Evolutionary conservation across 2,329 filamentous ascomycete genomes (phyloP), one percentile per base, ranked within the genome.

Genomic region (Diaporthe ampelina): DNA sequence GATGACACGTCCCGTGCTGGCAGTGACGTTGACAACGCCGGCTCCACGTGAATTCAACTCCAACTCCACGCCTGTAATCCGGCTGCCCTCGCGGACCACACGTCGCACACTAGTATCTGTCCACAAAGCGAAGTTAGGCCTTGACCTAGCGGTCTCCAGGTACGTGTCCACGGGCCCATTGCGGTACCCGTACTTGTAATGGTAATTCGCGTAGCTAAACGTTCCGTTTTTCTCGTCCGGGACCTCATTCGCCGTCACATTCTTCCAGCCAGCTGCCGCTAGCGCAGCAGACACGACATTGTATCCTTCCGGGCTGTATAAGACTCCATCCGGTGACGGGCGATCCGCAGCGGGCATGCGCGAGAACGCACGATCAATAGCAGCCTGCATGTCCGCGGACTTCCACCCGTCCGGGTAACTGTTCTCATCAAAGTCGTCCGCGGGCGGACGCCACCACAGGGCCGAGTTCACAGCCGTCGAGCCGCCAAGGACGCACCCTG

Each of bases 401-500:
- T 92, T 90, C 91, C 92, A 94, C n/a, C 91, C 91, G 19, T 82
- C 77, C 1, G 91, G 91, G 82, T 92, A 93, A 78, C 90, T 90
- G 79, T 88, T 86, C 79, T 93, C 90, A 84, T 91, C 93, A 79
- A 67, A 68, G 32, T 73, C 59, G 5, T 4, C 7, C 7, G 45
- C 70, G 8, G n/a, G n/a, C 40, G 70, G 58, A 10, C 58, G 58
- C 87, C 91, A 93, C 89, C 91, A 94, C 45, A 94, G 85, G 58
- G 91, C 91, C 68, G 92, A 90, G 77, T 94, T 94, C 79, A 94
- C 86, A 37, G 91, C 89, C 19, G 90, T 89, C 10, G 91, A 90
- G 72, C 92, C 93, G 65, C 93, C 93, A 3, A 94, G 87, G 57
- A 94, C 86, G 76, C 93, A 94, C 19, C 92, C 93, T 17, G 91